Conservation (phyloP, 352 stramenopile genomes). For the Nothophytophthora sp. region DNA sequence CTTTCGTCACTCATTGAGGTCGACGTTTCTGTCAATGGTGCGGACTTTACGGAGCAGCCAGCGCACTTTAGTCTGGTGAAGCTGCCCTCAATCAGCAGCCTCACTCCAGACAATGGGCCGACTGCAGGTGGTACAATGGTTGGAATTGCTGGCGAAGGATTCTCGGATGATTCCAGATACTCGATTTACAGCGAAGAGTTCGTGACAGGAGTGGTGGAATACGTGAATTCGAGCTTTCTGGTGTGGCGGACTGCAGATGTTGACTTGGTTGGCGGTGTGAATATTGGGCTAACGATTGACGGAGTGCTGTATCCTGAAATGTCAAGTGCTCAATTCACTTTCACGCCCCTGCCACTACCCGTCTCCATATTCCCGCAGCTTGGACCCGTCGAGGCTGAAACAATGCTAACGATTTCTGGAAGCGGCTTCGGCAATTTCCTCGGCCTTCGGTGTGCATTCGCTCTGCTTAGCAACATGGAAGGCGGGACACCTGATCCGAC, state of each 20-base stretch:
- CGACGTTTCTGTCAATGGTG: conserved; percentile 32
- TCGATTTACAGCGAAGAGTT: conserved; percentile 6
- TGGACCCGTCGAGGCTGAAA: conserved; percentile 12
- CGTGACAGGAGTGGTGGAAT: conserved; percentile 8
- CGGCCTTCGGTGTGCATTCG: conserved; percentile 21
- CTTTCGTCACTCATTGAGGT: conserved; percentile 5
- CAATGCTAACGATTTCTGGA: conserved; percentile 22
- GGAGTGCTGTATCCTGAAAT: conserved; percentile 8
- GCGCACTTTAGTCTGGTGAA: conserved; percentile 7
- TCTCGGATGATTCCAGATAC: conserved; percentile 24
- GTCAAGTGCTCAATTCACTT: conserved; percentile 14
- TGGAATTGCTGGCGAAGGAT: conserved; percentile 17
- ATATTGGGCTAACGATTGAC: conserved; percentile 12
- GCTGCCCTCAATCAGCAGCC: conserved; percentile 7
- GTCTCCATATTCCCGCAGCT: conserved; percentile 14
- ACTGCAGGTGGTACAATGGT: conserved; percentile 21
- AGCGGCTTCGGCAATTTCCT: conserved; percentile 19
- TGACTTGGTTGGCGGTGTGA: neutral
- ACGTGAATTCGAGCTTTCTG: conserved; percentile 17
- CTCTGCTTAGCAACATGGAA: neutral
- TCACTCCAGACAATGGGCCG: conserved; percentile 23
- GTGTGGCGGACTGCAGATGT: conserved; percentile 16
- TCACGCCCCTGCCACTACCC: conserved; percentile 8
- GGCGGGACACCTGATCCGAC: neutral
- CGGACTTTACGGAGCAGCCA: conserved; percentile 20